Base-by-base conservation (phyloP, 1,284 basidiomycete species). In the Crocinoboletus sp. region DNA sequence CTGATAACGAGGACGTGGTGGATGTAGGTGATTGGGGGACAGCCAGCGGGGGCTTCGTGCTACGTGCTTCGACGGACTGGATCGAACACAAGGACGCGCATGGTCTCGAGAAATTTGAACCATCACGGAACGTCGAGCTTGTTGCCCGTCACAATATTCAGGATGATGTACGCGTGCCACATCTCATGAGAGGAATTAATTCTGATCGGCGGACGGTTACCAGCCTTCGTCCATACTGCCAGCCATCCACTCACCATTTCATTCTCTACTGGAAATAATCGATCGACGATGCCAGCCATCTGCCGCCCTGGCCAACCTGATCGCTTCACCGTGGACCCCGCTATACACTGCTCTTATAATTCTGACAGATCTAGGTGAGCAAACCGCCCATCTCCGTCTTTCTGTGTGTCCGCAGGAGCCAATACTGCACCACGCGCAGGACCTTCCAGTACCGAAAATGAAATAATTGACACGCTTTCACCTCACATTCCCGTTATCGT, bases 31-130 rank as follows among this genome's bases (percentile, higher is more conserved):
- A 60, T 6, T 81, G 78, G 77, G 80, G 82, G 53, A 67, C 72
- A 19, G 60, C 64, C 22, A 66, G 65, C 13, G 57, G 67, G 22
- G 68, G 63, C 28, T 60, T 57, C 33, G 61, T 78, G 20, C 56
- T 80, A 20, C 69, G 67, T 19, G 80, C 80, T 6, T 83, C 80
- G 2, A 84, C 82, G 5, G 75, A 82, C 57, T 86, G 82, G 84
- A 63, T 80, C 11, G 80, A 82, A 55, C 78, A 80, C 53, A 69
- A 67, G 22, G 80, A 83, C 58, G 69, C 69, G 3, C 78, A 82
- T 53, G 82, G 80, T 0, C 68, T 81, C 3, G 82, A 85, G 56
- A 77, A 72, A 45, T 76, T 76, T 36, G 82, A 83, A 54, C 76
- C 82, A 6, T 67, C 72, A 16, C 68, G 72, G 49, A 86, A 86